Conservation (phyloP, 176 grass and related monocot species). For the Raddia distichophylla region DNA sequence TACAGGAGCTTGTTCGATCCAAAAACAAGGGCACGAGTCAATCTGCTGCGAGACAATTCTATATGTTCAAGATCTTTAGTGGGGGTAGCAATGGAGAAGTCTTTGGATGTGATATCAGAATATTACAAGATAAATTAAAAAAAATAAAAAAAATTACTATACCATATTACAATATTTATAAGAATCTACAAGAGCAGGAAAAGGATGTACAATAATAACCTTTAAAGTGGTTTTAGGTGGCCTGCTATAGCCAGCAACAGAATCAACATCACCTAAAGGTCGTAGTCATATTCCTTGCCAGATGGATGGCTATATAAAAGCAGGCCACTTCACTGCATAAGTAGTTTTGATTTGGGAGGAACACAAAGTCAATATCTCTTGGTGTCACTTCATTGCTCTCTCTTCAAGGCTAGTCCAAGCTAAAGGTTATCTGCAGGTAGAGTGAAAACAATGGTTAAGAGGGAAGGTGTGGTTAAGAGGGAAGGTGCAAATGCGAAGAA, state of each 20-base stretch:
- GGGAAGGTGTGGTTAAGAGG: no score
- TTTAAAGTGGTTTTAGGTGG: constrained; percentile 40
- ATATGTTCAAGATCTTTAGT: constrained; percentile 21
- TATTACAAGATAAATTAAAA: constrained; percentile 31
- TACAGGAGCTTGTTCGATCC: constrained; percentile 19
- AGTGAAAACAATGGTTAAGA: constrained; percentile 48
- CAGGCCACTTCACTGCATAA: not conserved
- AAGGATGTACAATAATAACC: constrained; percentile 44
- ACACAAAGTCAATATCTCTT: constrained; percentile 25
- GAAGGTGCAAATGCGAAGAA: constrained; percentile 50
- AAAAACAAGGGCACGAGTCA: constrained; percentile 6
- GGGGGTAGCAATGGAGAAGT: not conserved
- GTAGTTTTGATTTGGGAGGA: constrained; percentile 30
- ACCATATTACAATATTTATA: constrained; percentile 38
- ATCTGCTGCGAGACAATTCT: not conserved
- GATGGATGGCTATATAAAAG: constrained; percentile 51
- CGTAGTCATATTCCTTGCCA: constrained; percentile 39
- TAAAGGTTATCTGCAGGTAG: constrained; percentile 38
- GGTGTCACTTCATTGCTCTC: constrained; percentile 18
- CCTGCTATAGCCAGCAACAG: not conserved
- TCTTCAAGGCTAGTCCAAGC: constrained; percentile 41
- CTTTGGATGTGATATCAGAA: constrained; percentile 6
- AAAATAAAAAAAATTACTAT: constrained; percentile 20
- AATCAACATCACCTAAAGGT: constrained; percentile 22
- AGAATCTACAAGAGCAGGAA: constrained; percentile 40